phyloP scores from a whole-genome alignment of 2,329 filamentous ascomycete genomes.

The Nemania serpens region DNA sequence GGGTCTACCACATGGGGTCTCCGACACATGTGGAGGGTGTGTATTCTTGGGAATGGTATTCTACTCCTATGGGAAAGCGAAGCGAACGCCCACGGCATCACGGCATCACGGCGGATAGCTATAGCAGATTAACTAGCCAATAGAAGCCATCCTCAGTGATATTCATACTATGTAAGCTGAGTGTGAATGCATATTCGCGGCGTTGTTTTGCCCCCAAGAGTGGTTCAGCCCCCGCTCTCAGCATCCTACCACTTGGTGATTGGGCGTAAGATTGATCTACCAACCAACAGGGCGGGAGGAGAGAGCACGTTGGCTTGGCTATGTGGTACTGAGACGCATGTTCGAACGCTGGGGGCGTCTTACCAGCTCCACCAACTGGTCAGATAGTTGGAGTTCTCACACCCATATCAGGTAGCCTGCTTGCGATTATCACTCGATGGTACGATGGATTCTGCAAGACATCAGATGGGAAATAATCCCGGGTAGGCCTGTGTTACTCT shows the following conservation, averaged over 20 bases:
- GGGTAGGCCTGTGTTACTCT: constrained; percentile 16
- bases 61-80: constrained; percentile 25
- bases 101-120: not conserved
- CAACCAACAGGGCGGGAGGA: constrained; percentile 12
- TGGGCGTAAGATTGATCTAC: constrained; percentile 12
- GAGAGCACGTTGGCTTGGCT: constrained; percentile 14
- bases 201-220: constrained; percentile 19
- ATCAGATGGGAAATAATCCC: constrained; percentile 4
- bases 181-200: constrained; percentile 13
- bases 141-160: not conserved
- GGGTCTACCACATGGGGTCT: constrained; percentile 14
- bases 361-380: constrained; percentile 16
- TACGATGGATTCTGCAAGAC: constrained; percentile 19
- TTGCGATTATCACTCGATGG: constrained; percentile 1
- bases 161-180: constrained; percentile 19
- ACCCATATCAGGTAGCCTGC: constrained; percentile 18
- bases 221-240: constrained; percentile 17
- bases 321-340: constrained; percentile 17
- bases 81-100: constrained; percentile 14
- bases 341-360: constrained; percentile 5
- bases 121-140: constrained; percentile 3
- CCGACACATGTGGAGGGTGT: constrained; percentile 22
- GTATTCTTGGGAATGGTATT: constrained; percentile 10
- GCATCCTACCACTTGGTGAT: constrained; percentile 11
- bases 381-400: constrained; percentile 1